Percentiles rank a stretch among this genome's conserved stretches.
These are phyloP conservation scores for Yamadazyma nakazawae DNA, from an alignment of 805 yeast genomes.

Conservation along the genomic window DNA sequence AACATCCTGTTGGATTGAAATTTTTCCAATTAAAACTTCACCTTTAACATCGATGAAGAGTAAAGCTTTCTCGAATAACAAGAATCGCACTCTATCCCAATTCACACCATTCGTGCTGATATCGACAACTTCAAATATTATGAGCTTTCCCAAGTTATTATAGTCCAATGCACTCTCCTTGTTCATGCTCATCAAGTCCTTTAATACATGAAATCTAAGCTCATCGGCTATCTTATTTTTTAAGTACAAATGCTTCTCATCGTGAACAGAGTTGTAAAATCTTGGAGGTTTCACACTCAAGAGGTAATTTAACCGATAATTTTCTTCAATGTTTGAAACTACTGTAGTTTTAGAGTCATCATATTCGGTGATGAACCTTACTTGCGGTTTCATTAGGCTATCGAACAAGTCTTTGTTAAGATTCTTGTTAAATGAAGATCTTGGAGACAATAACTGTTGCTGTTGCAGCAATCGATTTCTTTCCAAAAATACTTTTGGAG, in stretches of 20 bases:
- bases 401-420: slow-evolving; percentile 14
- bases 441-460: slow-evolving; percentile 15
- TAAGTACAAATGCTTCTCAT: slow-evolving; percentile 10
- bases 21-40: slow-evolving; percentile 42
- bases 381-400: slow-evolving; percentile 15
- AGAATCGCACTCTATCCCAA: slow-evolving; percentile 39
- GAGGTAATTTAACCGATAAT: slow-evolving; percentile 16
- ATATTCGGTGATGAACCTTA: slow-evolving; percentile 9
- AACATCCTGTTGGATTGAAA: slow-evolving; percentile 36
- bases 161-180: slow-evolving; percentile 11
- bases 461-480: slow-evolving; percentile 7
- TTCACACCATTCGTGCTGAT: slow-evolving; percentile 41
- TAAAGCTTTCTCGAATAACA: slow-evolving; percentile 29
- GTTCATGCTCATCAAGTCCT: slow-evolving; percentile 7
- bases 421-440: slow-evolving; percentile 15
- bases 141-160: slow-evolving; percentile 21
- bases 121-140: slow-evolving; percentile 40
- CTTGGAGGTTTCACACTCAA: slow-evolving; percentile 21
- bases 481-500: background rate
- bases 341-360: slow-evolving; percentile 2
- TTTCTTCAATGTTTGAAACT: slow-evolving; percentile 1
- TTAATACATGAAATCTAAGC: slow-evolving; percentile 10
- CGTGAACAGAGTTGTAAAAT: slow-evolving; percentile 11
- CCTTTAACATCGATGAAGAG: slow-evolving; percentile 39
- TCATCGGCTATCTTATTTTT: slow-evolving; percentile 14